Percentiles rank a stretch among this genome's conserved stretches.
Conservation (phyloP, 179 eudicot species). For the Patellifolia procumbens region DNA sequence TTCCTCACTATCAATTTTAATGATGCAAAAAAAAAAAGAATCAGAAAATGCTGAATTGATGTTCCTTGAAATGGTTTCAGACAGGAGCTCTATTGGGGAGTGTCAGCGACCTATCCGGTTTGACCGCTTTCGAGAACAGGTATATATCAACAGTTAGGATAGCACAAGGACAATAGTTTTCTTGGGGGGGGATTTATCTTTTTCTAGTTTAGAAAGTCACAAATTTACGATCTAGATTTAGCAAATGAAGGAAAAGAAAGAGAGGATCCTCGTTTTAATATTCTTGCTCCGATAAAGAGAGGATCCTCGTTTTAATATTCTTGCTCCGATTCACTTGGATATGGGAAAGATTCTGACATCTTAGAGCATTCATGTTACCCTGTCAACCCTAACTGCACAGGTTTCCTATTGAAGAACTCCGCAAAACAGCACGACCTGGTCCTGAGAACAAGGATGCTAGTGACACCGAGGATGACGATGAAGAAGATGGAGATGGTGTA, state of each 20-base stretch:
- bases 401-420: constrained; percentile 43
- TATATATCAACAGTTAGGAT: neutral
- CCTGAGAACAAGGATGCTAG: constrained; percentile 59
- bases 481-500: constrained; percentile 48
- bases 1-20: neutral
- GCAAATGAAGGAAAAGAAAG: too few species aligned
- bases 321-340: neutral
- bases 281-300: too few species aligned
- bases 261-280: too few species aligned
- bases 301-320: neutral
- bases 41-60: neutral
- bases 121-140: constrained; percentile 39
- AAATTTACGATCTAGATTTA: too few species aligned
- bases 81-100: constrained; percentile 38
- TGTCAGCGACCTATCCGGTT: constrained; percentile 17
- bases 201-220: too few species aligned
- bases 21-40: neutral
- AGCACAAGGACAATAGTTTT: too few species aligned
- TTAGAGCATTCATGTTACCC: neutral
- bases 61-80: constrained; percentile 23
- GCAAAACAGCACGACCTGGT: constrained; percentile 36
- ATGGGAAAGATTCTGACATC: neutral
- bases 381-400: constrained; percentile 19
- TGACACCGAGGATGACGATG: constrained; percentile 66
- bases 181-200: too few species aligned